A percentile compares a stretch with the other conserved stretches of the same genome.
phyloP scores from a whole-genome alignment of 306 rosid genomes.

The Vigna mungo region DNA sequence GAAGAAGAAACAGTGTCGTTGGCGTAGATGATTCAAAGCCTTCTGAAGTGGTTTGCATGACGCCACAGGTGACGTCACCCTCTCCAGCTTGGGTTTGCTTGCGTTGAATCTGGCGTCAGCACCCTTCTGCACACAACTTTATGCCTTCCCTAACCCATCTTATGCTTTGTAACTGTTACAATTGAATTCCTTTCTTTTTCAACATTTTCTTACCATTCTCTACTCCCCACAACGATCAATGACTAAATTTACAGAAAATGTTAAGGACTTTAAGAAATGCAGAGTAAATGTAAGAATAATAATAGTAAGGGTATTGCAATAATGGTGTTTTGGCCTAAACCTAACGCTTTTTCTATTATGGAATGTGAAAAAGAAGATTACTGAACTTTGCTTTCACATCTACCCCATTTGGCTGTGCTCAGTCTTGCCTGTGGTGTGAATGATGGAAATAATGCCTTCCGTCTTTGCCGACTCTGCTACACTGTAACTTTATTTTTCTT shows the following conservation, averaged over 20 bases:
- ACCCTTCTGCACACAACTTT: not conserved
- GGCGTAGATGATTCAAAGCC: conserved; percentile 7
- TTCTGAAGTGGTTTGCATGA: conserved; percentile 70
- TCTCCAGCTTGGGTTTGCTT: conserved; percentile 57
- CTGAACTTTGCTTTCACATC: not conserved
- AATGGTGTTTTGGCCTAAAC: not conserved
- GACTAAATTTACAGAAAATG: too few species aligned
- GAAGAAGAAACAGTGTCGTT: not conserved
- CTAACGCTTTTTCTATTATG: not conserved
- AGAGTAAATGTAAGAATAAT: too few species aligned
- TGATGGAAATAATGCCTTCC: not conserved
- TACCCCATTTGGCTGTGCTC: not conserved
- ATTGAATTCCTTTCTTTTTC: too few species aligned
- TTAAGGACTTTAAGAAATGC: too few species aligned
- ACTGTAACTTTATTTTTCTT: not conserved
- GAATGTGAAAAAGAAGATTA: not conserved
- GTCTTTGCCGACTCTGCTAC: not conserved
- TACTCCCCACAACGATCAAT: too few species aligned
- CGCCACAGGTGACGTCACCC: conserved; percentile 63
- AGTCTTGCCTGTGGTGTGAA: not conserved
- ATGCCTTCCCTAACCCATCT: not conserved
- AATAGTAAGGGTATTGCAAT: not conserved
- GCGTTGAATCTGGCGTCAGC: conserved; percentile 48
- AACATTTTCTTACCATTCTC: too few species aligned
- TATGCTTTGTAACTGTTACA: too few species aligned